These are phyloP conservation scores for Epicoccum nigrum DNA, from an alignment of 2,329 filamentous ascomycete species.

Conservation along the genomic window DNA sequence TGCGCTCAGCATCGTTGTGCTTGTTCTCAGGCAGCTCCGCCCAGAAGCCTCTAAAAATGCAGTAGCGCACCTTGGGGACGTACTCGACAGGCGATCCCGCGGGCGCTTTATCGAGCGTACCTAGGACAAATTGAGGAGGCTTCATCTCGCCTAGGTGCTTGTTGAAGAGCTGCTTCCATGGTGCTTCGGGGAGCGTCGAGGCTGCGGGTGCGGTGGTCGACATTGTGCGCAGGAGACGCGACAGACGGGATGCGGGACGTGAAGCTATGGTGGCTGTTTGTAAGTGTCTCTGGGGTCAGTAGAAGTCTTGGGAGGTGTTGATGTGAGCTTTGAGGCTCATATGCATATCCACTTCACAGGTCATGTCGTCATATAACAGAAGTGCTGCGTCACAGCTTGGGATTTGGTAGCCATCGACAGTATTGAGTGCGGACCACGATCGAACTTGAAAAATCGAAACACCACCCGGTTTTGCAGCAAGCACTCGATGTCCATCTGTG, in stretches of 20 bases:
- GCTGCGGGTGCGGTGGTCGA: constrained; percentile 51
- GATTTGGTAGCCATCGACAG: constrained; percentile 4
- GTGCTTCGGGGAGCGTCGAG: constrained; percentile 51
- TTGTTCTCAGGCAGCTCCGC: constrained; percentile 72
- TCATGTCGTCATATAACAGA: constrained; percentile 16
- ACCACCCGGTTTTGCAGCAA: no score
- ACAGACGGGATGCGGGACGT: constrained; percentile 40
- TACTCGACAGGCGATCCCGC: constrained; percentile 49
- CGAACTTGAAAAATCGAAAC: background rate
- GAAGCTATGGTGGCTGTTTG: constrained; percentile 49
- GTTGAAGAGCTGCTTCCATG: constrained; percentile 59
- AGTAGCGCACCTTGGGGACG: constrained; percentile 71
- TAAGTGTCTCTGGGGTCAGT: constrained; percentile 1
- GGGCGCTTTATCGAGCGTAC: constrained; percentile 55
- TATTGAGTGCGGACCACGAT: background rate
- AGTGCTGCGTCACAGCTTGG: constrained; percentile 13
- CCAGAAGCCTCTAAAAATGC: constrained; percentile 87
- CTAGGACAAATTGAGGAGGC: constrained; percentile 58
- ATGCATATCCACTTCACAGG: constrained; percentile 7
- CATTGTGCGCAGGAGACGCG: constrained; percentile 53
- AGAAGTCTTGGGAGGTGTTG: background rate
- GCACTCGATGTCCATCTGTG: background rate
- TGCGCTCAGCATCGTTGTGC: constrained; percentile 73
- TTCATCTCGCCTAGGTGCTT: constrained; percentile 57
- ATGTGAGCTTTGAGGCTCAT: constrained; percentile 6